Evolutionary conservation across 176 grass and related monocot genomes (phyloP), one percentile per base, ranked within the genome.

Genomic region (Aegilops umbellulata): DNA sequence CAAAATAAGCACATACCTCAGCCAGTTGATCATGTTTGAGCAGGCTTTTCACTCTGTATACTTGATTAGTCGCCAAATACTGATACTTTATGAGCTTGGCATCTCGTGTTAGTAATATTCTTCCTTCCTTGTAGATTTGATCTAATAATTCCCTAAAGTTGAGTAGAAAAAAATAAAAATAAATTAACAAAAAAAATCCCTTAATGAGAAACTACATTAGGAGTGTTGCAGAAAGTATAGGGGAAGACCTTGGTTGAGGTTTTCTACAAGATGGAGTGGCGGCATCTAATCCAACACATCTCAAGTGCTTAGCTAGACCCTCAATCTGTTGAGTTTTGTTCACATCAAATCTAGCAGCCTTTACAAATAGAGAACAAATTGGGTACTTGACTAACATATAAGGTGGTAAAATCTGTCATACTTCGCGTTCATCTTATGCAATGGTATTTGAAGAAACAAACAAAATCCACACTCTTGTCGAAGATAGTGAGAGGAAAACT

Each of bases 211-310:
- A 84, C 44, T 60, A 29, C 34, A 74, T 25, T 57, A 90, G 64
- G 10, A 60, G 60, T 84, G 26, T 79, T 80, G 2, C 44, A 82
- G 23, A 79, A 82, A 75, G 25, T 73, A 69, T 55, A 71, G 36
- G 41, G 39, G 23, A 72, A 88, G 47, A 96, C 97, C 97, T 96
- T 77, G 90, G 94, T 74, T 99, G 92, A 86, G 94, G 94, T 86
- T 95, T 99, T 79, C 63, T 96, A 73, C 76, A 91, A 81, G 82
- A 91, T 88, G 92, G 88, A 64, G 78, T 85, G 58, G 97, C 97
- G 77, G 97, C 97, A 91, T 99, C 94, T 42, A 99, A 88, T 57
- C 97, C 97, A 86, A 99, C 94, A 90, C 97, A 95, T 79, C 97
- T 86, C 69, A 99, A 89, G 82, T 95, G 90, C 82, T 96, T 99